These are phyloP conservation scores for Verbascum thapsus DNA, from an alignment of 257 asterid genomes.

Conservation along the genomic window DNA sequence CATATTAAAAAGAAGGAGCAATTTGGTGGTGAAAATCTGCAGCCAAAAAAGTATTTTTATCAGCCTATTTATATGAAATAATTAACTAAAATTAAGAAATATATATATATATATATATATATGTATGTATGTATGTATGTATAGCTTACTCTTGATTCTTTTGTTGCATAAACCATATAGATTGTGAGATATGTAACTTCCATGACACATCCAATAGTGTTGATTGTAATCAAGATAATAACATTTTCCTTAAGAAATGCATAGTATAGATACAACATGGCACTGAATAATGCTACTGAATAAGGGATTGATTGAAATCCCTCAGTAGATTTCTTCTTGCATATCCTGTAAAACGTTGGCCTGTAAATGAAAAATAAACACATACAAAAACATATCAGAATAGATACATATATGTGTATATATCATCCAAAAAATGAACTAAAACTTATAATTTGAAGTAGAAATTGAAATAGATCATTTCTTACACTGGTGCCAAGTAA, in stretches of 20 bases:
- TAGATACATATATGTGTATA: neutral
- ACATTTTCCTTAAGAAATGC: slow-evolving; percentile 56
- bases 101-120: too few species aligned
- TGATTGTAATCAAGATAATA: slow-evolving; percentile 56
- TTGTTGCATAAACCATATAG: slow-evolving; percentile 64
- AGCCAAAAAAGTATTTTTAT: too few species aligned
- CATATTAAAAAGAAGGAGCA: slow-evolving; percentile 54
- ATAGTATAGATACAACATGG: slow-evolving; percentile 72
- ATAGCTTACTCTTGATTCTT: slow-evolving; percentile 52
- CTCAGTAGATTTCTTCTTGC: slow-evolving; percentile 67
- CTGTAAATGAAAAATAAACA: slow-evolving; percentile 36
- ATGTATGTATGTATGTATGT: too few species aligned
- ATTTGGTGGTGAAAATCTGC: slow-evolving; percentile 54
- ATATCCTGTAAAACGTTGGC: slow-evolving; percentile 65
- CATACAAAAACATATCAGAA: neutral
- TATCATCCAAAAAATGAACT: neutral
- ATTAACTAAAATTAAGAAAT: too few species aligned
- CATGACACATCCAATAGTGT: slow-evolving; percentile 45
- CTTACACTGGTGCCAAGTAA: slow-evolving; percentile 77
- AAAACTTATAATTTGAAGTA: neutral
- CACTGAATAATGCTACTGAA: slow-evolving; percentile 75
- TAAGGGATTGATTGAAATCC: slow-evolving; percentile 80
- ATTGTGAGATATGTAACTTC: slow-evolving; percentile 48
- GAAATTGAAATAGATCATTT: neutral
- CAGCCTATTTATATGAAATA: neutral